These are phyloP conservation scores for Saccharomyces paradoxus DNA, from an alignment of 805 yeast genomes.

Conservation along the genomic window DNA sequence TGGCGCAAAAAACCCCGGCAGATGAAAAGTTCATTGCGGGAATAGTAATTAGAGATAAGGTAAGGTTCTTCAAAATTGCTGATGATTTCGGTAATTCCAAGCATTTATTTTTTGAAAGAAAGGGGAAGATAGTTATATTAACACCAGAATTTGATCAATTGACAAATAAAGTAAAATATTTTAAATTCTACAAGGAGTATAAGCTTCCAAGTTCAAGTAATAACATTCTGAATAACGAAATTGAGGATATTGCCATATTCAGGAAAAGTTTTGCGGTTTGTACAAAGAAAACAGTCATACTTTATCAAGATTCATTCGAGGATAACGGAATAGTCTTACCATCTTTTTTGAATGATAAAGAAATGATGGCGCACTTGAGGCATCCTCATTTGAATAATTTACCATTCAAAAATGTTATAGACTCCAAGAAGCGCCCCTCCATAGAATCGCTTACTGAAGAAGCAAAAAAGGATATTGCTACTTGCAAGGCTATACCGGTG, in stretches of 20 bases:
- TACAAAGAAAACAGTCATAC: constrained; percentile 58
- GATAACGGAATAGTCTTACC: constrained; percentile 46
- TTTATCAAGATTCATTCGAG: constrained; percentile 45
- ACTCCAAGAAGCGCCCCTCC: constrained; percentile 22
- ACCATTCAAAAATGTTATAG: constrained; percentile 17
- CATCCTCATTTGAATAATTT: constrained; percentile 16
- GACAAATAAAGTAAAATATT: constrained; percentile 23
- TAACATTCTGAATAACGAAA: constrained; percentile 45
- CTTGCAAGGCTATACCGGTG: constrained; percentile 39
- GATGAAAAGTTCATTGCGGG: constrained; percentile 36
- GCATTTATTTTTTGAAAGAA: constrained; percentile 49
- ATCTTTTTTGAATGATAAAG: constrained; percentile 43
- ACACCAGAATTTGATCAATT: constrained; percentile 31
- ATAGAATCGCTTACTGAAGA: constrained; percentile 28
- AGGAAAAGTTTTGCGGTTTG: constrained; percentile 60
- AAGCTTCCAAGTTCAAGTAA: constrained; percentile 49
- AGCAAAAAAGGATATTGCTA: constrained; percentile 34
- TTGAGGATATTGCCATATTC: constrained; percentile 53
- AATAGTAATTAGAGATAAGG: constrained; percentile 45
- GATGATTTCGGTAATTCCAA: constrained; percentile 51
- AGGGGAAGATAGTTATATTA: constrained; percentile 39
- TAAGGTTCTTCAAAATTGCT: constrained; percentile 59
- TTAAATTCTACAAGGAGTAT: constrained; percentile 47
- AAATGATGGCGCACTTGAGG: constrained; percentile 8
- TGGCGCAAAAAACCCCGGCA: constrained; percentile 32